Evolutionary conservation across 106 monocot species (phyloP).

Genomic region (Amphibolis antarctica): DNA sequence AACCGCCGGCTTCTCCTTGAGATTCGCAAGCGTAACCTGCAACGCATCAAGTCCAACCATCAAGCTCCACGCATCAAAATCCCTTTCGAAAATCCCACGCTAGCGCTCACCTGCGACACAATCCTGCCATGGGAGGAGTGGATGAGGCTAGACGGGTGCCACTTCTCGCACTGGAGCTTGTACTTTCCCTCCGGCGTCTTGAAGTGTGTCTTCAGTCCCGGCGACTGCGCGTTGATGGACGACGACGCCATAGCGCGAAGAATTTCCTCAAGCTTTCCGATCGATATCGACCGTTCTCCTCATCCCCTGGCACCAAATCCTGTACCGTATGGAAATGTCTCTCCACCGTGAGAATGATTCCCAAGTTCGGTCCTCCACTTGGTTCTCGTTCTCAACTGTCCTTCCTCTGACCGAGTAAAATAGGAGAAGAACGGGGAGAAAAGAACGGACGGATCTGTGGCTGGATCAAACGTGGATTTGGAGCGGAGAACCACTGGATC

Average conservation of each 20-base stretch:
- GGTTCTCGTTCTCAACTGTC: too few species aligned
- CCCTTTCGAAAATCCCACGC: background rate
- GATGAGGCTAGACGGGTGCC: conserved; percentile 66
- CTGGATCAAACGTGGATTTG: too few species aligned
- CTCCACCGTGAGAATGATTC: too few species aligned
- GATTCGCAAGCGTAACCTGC: conserved; percentile 52
- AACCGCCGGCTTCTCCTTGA: conserved; percentile 20
- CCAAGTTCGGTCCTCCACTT: too few species aligned
- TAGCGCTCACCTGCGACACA: conserved; percentile 55
- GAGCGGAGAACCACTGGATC: too few species aligned
- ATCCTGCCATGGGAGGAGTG: conserved; percentile 83
- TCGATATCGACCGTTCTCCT: background rate
- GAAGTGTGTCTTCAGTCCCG: conserved; percentile 70
- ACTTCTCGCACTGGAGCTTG: conserved; percentile 93
- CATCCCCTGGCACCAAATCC: background rate
- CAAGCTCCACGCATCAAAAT: background rate
- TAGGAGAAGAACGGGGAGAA: too few species aligned
- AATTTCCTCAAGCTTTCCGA: background rate
- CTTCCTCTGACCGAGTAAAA: too few species aligned
- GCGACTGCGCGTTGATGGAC: conserved; percentile 33
- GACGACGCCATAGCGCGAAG: conserved; percentile 20
- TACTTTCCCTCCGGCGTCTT: conserved; percentile 88
- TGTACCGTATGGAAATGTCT: too few species aligned
- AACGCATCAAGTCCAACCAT: background rate
- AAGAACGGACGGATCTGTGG: too few species aligned